Conservation (phyloP, 2,329 filamentous ascomycete species). For the Neonectria neomacrospora region DNA sequence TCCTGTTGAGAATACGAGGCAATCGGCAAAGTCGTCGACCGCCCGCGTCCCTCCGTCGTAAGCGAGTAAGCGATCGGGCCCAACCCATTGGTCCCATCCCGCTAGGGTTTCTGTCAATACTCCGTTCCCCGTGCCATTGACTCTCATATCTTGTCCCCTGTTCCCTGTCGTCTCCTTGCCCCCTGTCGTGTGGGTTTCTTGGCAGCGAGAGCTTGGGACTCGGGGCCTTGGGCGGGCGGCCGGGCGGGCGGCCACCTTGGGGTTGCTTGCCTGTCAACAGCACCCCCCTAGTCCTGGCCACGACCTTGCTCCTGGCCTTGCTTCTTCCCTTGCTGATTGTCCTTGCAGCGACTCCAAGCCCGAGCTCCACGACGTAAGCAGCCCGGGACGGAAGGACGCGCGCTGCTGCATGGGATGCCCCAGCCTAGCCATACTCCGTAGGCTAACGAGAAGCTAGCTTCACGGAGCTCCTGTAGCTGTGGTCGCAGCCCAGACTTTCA, state of each 20-base stretch:
- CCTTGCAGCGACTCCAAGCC: constrained; percentile 8
- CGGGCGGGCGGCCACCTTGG: constrained; percentile 4
- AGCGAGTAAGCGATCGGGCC: constrained; percentile 36
- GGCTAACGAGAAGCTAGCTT: constrained; percentile 21
- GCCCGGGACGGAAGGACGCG: constrained; percentile 8
- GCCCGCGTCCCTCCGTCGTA: constrained; percentile 25
- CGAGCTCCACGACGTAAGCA: constrained; percentile 20
- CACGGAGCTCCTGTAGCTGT: constrained; percentile 19
- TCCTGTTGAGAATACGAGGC: constrained; percentile 38
- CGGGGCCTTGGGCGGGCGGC: neutral
- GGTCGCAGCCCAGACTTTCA: constrained; percentile 12
- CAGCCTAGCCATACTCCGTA: constrained; percentile 18
- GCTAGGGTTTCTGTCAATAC: constrained; percentile 20
- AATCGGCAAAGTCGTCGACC: constrained; percentile 33
- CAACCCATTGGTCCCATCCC: constrained; percentile 35
- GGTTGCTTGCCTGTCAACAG: constrained; percentile 10
- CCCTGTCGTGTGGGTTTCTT: constrained; percentile 4
- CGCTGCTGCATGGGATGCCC: constrained; percentile 14
- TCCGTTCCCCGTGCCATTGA: constrained; percentile 28
- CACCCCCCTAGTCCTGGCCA: neutral
- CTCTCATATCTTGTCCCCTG: constrained; percentile 29
- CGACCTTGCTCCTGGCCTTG: constrained; percentile 7
- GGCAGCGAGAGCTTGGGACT: constrained; percentile 4
- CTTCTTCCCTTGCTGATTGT: constrained; percentile 11
- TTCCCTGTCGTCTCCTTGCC: constrained; percentile 33